Evolutionary conservation across 192 early-diverging fungal genomes (phyloP).

Genomic region (Linnemannia hyalina): DNA sequence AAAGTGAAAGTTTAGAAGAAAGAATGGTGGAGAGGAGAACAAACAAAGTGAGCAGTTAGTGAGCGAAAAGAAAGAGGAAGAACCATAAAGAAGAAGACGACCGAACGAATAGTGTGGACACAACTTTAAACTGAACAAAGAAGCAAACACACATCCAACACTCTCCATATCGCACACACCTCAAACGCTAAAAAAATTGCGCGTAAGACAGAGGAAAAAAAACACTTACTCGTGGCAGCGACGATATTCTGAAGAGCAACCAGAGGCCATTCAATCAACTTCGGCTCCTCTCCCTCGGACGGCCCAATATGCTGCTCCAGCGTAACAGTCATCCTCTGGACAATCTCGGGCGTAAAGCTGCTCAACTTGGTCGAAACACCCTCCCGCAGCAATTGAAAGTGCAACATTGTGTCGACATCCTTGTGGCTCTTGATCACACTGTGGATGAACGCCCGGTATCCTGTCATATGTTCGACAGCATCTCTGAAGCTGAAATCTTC

Average conservation of each 20-base stretch:
- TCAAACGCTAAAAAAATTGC: not conserved
- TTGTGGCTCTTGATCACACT: slow-evolving; percentile 20
- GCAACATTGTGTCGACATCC: not conserved
- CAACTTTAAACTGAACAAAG: not conserved
- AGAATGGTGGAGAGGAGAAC: no score
- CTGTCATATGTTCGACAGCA: slow-evolving; percentile 5
- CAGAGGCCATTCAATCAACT: slow-evolving; percentile 12
- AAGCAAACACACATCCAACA: not conserved
- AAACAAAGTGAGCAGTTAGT: no score
- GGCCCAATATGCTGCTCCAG: slow-evolving; percentile 2
- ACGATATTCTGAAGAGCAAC: slow-evolving; percentile 25
- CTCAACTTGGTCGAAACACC: slow-evolving; percentile 45
- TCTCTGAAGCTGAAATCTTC: slow-evolving; percentile 20
- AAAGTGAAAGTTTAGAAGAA: no score
- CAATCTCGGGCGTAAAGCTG: slow-evolving; percentile 32
- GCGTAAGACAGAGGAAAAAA: not conserved
- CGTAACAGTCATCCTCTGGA: not conserved
- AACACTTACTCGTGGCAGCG: slow-evolving; percentile 32
- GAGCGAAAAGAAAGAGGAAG: no score
- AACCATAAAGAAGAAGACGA: no score
- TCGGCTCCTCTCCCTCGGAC: not conserved
- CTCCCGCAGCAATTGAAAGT: slow-evolving; percentile 18
- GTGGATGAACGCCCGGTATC: not conserved
- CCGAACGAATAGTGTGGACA: no score
- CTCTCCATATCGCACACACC: not conserved